phyloP scores from a whole-genome alignment of 257 asterid species.

The Gynochthodes officinalis region DNA sequence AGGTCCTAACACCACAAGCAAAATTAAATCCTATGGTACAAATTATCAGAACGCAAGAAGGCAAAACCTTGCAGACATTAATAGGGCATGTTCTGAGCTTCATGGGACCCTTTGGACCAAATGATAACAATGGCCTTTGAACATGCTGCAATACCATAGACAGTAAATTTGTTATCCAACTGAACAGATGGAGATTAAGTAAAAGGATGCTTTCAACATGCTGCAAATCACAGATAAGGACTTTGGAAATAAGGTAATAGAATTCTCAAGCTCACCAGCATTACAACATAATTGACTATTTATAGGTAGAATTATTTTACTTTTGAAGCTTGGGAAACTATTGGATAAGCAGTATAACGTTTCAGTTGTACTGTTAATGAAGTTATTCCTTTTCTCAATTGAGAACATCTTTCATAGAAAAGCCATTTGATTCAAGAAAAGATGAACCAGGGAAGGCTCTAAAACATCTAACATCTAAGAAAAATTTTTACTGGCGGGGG shows the following conservation, averaged over 20 bases:
- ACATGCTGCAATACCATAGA: constrained; percentile 67
- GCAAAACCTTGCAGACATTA: constrained; percentile 78
- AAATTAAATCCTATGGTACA: constrained; percentile 9
- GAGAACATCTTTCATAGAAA: neutral
- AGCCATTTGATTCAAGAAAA: neutral
- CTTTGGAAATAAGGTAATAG: neutral
- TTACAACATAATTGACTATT: neutral
- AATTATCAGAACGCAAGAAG: constrained; percentile 12
- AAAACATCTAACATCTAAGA: neutral
- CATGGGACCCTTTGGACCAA: constrained; percentile 90
- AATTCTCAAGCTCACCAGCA: neutral
- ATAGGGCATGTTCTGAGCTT: constrained; percentile 72
- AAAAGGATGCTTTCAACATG: neutral
- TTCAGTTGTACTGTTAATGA: neutral
- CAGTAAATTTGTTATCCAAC: constrained; percentile 11
- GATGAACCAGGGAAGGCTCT: neutral
- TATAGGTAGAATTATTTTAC: neutral
- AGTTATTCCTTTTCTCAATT: neutral
- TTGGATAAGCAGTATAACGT: neutral
- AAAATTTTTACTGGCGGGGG: neutral
- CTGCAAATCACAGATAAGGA: neutral
- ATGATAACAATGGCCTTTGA: constrained; percentile 84
- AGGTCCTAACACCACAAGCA: constrained; percentile 9
- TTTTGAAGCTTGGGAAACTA: neutral
- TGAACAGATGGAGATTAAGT: neutral